These are phyloP conservation scores for Leptomonas pyrrhocoris DNA, from an alignment of 208 protist genomes.

Conservation along the genomic window DNA sequence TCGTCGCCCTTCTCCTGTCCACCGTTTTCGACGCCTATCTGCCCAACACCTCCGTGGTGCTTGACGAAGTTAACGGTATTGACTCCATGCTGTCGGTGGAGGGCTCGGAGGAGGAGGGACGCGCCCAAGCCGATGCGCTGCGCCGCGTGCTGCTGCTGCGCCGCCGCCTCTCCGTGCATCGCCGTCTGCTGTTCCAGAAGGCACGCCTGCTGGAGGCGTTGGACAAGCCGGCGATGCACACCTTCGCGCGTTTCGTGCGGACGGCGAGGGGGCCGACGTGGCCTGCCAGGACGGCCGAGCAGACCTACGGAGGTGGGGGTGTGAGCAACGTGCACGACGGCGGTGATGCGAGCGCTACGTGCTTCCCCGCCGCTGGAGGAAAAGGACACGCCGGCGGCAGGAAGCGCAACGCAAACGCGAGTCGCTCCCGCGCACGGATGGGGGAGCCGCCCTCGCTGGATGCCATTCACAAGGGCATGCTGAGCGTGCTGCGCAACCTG, in stretches of 20 bases:
- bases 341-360: not conserved
- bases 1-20: slow-evolving; percentile 44
- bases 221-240: slow-evolving; percentile 35
- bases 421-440: not conserved
- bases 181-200: slow-evolving; percentile 57
- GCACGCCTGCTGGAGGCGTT: slow-evolving; percentile 50
- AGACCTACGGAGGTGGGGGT: not conserved
- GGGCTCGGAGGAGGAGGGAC: slow-evolving; percentile 42
- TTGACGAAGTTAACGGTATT: slow-evolving; percentile 68
- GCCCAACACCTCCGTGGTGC: slow-evolving; percentile 45
- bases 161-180: slow-evolving; percentile 49
- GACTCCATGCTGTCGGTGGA: slow-evolving; percentile 70
- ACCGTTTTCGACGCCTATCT: slow-evolving; percentile 52
- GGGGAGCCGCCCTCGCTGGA: slow-evolving; percentile 11
- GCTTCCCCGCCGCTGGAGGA: not conserved
- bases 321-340: not conserved
- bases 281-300: not conserved
- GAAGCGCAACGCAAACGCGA: not conserved
- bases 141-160: slow-evolving; percentile 64
- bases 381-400: not conserved
- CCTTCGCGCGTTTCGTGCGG: slow-evolving; percentile 38
- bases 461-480: slow-evolving; percentile 30
- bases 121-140: slow-evolving; percentile 70
- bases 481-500: slow-evolving; percentile 40
- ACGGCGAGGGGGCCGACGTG: not conserved